These are phyloP conservation scores for Akanthomyces dipterigenus DNA, from an alignment of 2,329 filamentous ascomycete species.

Conservation along the genomic window DNA sequence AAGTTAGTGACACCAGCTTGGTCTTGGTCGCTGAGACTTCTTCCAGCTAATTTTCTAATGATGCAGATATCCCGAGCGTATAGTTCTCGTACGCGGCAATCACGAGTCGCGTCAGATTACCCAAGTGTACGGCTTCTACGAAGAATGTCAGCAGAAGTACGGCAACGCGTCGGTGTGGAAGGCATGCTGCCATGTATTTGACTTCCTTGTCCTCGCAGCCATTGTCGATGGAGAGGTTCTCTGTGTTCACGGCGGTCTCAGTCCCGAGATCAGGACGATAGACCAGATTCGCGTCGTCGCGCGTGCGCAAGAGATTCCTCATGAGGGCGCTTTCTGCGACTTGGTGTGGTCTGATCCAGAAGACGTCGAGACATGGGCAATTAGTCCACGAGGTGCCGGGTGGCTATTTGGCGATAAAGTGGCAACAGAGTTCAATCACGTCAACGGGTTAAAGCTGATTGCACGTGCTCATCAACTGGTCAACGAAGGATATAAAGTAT, in stretches of 20 bases:
- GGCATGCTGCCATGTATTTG: slow-evolving; percentile 98
- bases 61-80: slow-evolving; percentile 80
- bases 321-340: slow-evolving; percentile 97
- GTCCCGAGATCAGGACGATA: slow-evolving; percentile 89
- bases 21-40: slow-evolving; percentile 14
- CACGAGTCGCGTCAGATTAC: slow-evolving; percentile 97
- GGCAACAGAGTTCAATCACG: slow-evolving; percentile 93
- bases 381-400: slow-evolving; percentile 90
- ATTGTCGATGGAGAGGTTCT: slow-evolving; percentile 98
- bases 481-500: slow-evolving; percentile 94
- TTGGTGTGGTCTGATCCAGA: slow-evolving; percentile 98
- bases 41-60: background rate
- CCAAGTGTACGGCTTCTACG: slow-evolving; percentile 98
- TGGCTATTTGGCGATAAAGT: slow-evolving; percentile 98
- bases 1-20: slow-evolving; percentile 36
- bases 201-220: slow-evolving; percentile 91
- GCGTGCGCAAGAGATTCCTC: slow-evolving; percentile 93
- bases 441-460: slow-evolving; percentile 94
- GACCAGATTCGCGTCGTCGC: slow-evolving; percentile 99
- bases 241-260: slow-evolving; percentile 89
- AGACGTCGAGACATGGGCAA: slow-evolving; percentile 91
- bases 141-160: slow-evolving; percentile 96
- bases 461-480: slow-evolving; percentile 96
- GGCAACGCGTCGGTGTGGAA: slow-evolving; percentile 99
- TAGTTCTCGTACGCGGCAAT: slow-evolving; percentile 94